Evolutionary conservation across 352 stramenopile species (phyloP), one percentile per base, ranked within the genome.

Genomic region (Phytophthora colocasiae): DNA sequence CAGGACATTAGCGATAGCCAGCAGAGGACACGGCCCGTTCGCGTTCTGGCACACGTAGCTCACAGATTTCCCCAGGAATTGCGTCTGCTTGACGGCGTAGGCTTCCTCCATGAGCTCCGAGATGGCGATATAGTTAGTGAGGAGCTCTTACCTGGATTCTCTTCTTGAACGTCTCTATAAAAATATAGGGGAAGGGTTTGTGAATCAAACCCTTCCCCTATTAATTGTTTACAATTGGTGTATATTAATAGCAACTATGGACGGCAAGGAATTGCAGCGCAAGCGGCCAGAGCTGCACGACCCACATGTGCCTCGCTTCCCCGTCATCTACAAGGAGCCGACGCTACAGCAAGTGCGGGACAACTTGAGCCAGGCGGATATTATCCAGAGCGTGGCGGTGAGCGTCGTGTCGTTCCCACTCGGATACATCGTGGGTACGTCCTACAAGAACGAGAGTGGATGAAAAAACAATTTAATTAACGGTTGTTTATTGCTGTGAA

Each of bases 1-100:
- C 22, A 99, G 77, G 39, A 97, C 90, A 68, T 99, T 99, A 51
- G 86, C 89, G 56, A 99, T 97, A 4, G 96, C 97, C 19, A 99
- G 78, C 17, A 99, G 84, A 36, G 98, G 97, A 73, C 98, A 99
- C 36, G 98, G 98, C 3, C 98, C 98, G 80, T 99, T 99, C 71
- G 97, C 83, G 78, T 99, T 99, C 80, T 99, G 98, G 54, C 97
- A 96, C 14, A 99, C 81, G 64, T 98, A 98, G 9, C 64, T 57
- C 58, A 97, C 79, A 26, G 68, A 50, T 27, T 91, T 91, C 8
- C 87, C 80, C 39, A 97, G 81, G 72, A 97, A 97, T 26, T 75
- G 44, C 26, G 72, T 77, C 52, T 78, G 63, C 73, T 97, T 97
- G 32, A 97, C 69, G 40, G 88, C 82, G 71, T 91, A 97, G 39